Conservation (phyloP, 495 filamentous ascomycete species). For the Annulohypoxylon stygium region DNA sequence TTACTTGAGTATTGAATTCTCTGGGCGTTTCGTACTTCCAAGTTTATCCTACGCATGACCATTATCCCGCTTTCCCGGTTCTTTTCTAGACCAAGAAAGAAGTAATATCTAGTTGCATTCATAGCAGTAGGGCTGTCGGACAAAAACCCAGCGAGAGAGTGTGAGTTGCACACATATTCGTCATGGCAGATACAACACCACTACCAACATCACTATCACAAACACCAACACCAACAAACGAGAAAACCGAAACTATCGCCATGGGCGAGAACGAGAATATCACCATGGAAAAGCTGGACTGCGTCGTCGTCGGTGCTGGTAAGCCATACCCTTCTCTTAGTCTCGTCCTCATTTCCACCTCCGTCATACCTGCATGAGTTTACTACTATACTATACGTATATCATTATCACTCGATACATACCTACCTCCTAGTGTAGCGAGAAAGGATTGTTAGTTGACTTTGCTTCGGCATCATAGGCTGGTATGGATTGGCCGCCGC, state of each 20-base stretch:
- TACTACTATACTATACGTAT: neutral
- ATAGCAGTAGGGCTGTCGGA: constrained; percentile 18
- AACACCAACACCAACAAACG: constrained; percentile 6
- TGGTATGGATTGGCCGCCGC: constrained; percentile 59
- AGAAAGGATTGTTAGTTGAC: constrained; percentile 19
- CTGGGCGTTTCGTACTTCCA: constrained; percentile 20
- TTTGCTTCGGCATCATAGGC: constrained; percentile 46
- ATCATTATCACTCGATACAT: neutral
- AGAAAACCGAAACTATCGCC: constrained; percentile 32
- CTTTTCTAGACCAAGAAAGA: constrained; percentile 30
- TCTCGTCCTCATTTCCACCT: neutral
- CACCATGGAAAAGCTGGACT: constrained; percentile 59
- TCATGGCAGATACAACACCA: constrained; percentile 29
- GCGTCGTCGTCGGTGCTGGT: constrained; percentile 63
- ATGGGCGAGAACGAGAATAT: constrained; percentile 25
- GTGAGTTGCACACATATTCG: constrained; percentile 26
- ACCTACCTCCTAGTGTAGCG: neutral
- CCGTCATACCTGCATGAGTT: neutral
- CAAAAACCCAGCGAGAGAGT: constrained; percentile 21
- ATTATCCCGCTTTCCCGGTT: constrained; percentile 42
- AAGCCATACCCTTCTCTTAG: constrained; percentile 29
- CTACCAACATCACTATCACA: neutral
- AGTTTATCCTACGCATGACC: constrained; percentile 40
- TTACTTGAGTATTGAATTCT: constrained; percentile 1
- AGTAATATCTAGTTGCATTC: constrained; percentile 22